Evolutionary conservation across 257 asterid species (phyloP).

Genomic region (Penstemon davidsonii): DNA sequence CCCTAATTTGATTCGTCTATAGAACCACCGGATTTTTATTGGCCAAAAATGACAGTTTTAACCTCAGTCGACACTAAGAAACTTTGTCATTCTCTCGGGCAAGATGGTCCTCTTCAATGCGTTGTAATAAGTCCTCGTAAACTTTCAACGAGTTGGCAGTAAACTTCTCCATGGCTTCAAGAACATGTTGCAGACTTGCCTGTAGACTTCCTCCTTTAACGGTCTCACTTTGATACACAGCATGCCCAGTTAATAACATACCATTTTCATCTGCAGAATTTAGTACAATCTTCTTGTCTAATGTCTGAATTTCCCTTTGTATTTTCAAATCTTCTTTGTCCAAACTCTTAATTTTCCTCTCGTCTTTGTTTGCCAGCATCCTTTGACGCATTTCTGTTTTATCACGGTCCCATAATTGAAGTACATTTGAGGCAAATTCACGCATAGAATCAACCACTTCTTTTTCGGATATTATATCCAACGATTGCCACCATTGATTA

Average conservation of each 20-base stretch:
- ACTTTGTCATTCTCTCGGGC: conserved; percentile 40
- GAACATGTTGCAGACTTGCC: conserved; percentile 67
- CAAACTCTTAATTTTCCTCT: conserved; percentile 70
- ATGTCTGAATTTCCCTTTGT: conserved; percentile 80
- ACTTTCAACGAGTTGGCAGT: conserved; percentile 59
- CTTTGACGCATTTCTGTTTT: conserved; percentile 69
- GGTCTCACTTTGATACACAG: conserved; percentile 80
- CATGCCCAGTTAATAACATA: conserved; percentile 57
- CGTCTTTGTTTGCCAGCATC: conserved; percentile 70
- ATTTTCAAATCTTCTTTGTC: conserved; percentile 88
- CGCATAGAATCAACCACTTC: conserved; percentile 83
- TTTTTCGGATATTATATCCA: conserved; percentile 75
- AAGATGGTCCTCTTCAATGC: conserved; percentile 75
- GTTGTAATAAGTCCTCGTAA: conserved; percentile 74
- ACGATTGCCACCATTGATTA: conserved; percentile 82
- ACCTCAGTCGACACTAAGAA: conserved; percentile 27
- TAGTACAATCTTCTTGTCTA: conserved; percentile 65
- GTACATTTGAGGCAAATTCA: conserved; percentile 62
- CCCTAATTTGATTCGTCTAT: conserved; percentile 14
- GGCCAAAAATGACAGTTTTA: neutral
- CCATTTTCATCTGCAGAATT: conserved; percentile 48
- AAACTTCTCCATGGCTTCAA: conserved; percentile 90
- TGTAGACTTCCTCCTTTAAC: conserved; percentile 68
- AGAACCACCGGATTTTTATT: neutral
- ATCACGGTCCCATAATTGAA: conserved; percentile 79